Evolutionary conservation across 179 eudicot species (phyloP), one percentile per base, ranked within the genome.

Genomic region (Patellifolia procumbens): DNA sequence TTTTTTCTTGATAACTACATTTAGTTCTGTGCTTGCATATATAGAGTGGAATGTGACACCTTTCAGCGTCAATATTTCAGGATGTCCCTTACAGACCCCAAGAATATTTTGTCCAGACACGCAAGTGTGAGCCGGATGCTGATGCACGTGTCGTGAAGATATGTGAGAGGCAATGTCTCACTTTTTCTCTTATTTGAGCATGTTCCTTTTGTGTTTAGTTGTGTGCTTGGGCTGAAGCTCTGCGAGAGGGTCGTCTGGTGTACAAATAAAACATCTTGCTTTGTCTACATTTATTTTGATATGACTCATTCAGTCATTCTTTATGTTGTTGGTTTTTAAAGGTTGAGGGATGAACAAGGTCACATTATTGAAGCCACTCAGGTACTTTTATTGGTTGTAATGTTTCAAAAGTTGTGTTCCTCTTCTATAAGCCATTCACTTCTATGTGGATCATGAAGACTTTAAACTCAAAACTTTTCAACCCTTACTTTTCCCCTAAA

Each of bases 71-170:
- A 70, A 56, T n/a, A 53, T 78, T 72, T 31, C 75, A 91, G 97
- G 97, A 94, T 81, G 97, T 94, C 45, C 87, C 92, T 39, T 94
- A 94, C 78, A 92, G 83, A 77, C 98, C 97, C 29, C 86, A 88
- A 70, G 98, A 94, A 72, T 87, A 78, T 34, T 87, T 77, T 76
- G 89, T 92, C 72, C 63, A 86, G 77, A 94, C 97, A 3, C 91
- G 97, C 32, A 92, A 92, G 82, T 92, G 97, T 77, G 90, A 87
- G 82, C 91, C 91, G 5, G 90, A 91, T 86, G 97, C 97, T 79
- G 93, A 90, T 82, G 89, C 94, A 29, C 68, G 81, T 52, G 81
- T 92, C 66, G 98, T 94, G 77, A 43, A 85, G 82, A 85, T 82
- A 55, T 94, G 98, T 75, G 97, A 89, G 89, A 92, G 98, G 98